Percentiles rank a stretch among this genome's conserved stretches.
Evolutionary conservation across 495 filamentous ascomycete genomes (phyloP).

Genomic region (Immersiella caudata): DNA sequence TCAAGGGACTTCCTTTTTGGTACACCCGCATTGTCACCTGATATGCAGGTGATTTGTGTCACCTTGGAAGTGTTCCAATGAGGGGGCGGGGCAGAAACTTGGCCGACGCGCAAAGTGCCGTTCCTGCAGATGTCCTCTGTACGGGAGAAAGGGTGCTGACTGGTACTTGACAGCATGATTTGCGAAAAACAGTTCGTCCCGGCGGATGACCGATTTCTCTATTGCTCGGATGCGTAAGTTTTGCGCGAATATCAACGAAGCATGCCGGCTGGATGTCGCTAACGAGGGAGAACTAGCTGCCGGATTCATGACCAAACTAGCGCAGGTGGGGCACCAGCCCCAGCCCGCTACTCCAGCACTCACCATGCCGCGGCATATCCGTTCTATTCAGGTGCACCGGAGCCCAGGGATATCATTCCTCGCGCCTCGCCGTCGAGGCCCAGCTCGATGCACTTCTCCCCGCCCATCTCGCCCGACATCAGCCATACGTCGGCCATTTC

Average conservation of each 20-base stretch:
- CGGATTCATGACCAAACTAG: constrained; percentile 47
- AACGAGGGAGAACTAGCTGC: constrained; percentile 43
- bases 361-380: constrained; percentile 38
- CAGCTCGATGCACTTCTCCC: constrained; percentile 43
- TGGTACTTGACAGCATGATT: constrained; percentile 48
- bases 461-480: constrained; percentile 43
- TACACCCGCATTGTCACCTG: constrained; percentile 48
- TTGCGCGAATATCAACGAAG: not conserved
- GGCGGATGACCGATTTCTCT: constrained; percentile 47
- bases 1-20: constrained; percentile 37
- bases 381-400: constrained; percentile 41
- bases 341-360: constrained; percentile 30
- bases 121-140: constrained; percentile 46
- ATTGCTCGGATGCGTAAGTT: constrained; percentile 55
- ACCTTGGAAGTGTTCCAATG: constrained; percentile 30
- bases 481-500: constrained; percentile 46
- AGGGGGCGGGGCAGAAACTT: constrained; percentile 2
- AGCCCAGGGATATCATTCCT: constrained; percentile 55
- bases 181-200: constrained; percentile 55
- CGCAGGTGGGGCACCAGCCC: constrained; percentile 31
- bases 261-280: constrained; percentile 12
- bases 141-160: constrained; percentile 20
- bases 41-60: constrained; percentile 43
- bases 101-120: constrained; percentile 27
- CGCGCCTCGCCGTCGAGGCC: constrained; percentile 55